Evolutionary conservation across 208 protist species (phyloP).

Genomic region (Trypanosoma lewisi): DNA sequence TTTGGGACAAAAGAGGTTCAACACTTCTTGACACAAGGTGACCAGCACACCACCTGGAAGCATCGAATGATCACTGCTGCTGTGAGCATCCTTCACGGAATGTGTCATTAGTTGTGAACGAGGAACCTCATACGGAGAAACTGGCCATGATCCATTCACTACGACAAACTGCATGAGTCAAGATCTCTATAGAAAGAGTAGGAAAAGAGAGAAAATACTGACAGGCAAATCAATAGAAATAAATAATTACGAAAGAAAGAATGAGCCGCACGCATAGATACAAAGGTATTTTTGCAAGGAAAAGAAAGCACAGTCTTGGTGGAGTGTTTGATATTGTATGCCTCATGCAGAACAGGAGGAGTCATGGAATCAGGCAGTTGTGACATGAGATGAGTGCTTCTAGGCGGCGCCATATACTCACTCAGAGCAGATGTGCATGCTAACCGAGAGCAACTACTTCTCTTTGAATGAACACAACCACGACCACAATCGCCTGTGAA

Average conservation of each 20-base stretch:
- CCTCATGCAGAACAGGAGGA: neutral
- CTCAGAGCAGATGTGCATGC: too few relatives aligned
- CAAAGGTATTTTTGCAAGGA: too few relatives aligned
- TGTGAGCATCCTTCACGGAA: conserved; percentile 7
- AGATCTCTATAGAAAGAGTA: neutral
- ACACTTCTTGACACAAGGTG: conserved; percentile 14
- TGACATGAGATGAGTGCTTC: neutral
- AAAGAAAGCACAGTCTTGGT: neutral
- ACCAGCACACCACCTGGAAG: conserved; percentile 12
- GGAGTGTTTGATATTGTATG: neutral
- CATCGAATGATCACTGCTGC: neutral
- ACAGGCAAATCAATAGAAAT: conserved; percentile 1
- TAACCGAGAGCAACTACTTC: neutral
- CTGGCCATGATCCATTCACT: conserved; percentile 21
- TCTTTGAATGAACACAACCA: conserved; percentile 46
- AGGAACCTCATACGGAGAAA: conserved; percentile 14
- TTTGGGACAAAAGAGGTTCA: conserved; percentile 11
- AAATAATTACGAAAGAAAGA: neutral
- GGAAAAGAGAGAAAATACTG: neutral
- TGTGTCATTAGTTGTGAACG: conserved; percentile 21
- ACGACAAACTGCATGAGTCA: conserved; percentile 34
- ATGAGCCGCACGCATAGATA: too few relatives aligned
- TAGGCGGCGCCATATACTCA: too few relatives aligned
- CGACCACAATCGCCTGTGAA: conserved; percentile 26
- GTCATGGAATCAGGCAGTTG: neutral